Conservation (phyloP, 352 stramenopile species). For the Globisporangium spiculum region DNA sequence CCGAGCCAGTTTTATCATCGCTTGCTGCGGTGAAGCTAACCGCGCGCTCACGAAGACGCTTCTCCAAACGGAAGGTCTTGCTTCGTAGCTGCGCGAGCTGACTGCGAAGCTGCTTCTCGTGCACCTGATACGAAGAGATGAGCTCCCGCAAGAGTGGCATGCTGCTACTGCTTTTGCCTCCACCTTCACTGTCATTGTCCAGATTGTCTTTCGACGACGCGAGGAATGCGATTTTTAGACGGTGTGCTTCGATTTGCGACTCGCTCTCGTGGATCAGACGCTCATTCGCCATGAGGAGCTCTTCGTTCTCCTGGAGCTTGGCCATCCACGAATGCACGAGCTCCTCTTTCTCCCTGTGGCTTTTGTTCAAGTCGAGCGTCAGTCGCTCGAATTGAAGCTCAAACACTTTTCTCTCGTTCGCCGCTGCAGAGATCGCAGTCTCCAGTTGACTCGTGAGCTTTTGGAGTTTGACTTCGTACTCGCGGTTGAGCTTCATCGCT, state of each 20-base stretch:
- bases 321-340: constrained; percentile 21
- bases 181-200: background rate
- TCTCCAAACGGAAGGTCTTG: constrained; percentile 20
- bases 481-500: constrained; percentile 25
- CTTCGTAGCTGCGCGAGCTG: constrained; percentile 26
- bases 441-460: constrained; percentile 20
- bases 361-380: constrained; percentile 20
- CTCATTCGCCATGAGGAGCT: constrained; percentile 40
- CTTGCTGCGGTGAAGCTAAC: background rate
- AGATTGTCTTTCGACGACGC: background rate
- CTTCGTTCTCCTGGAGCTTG: constrained; percentile 46
- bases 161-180: constrained; percentile 5
- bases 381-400: constrained; percentile 26
- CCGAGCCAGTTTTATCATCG: background rate
- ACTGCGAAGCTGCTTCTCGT: constrained; percentile 37
- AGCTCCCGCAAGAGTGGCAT: constrained; percentile 26
- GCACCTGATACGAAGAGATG: constrained; percentile 38
- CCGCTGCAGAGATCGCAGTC: constrained; percentile 14
- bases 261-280: constrained; percentile 39
- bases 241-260: constrained; percentile 41
- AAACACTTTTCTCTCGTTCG: constrained; percentile 21
- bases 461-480: constrained; percentile 13
- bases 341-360: constrained; percentile 29
- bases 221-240: constrained; percentile 37
- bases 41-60: constrained; percentile 17